Evolutionary conservation across 2,329 filamentous ascomycete species (phyloP), one percentile per base, ranked within the genome.

Genomic region (Chaetomium sp.): DNA sequence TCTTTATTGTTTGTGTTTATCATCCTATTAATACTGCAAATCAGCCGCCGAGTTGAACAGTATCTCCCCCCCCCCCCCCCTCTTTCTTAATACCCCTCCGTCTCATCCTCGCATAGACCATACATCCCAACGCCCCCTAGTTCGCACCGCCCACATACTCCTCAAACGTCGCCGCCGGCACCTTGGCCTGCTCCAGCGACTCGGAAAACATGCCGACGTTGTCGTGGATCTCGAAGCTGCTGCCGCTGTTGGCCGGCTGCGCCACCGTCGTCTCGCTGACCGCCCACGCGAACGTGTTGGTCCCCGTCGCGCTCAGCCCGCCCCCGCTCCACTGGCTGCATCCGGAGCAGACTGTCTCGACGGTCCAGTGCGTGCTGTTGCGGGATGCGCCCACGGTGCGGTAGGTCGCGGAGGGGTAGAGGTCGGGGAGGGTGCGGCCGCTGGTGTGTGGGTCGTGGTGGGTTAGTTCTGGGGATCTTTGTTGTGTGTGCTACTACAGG

Each of bases 281-380:
- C 8, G 69, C 70, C 69, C 69, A 70, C 13, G 68, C 69, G 58
- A 70, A 71, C 3, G 61, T 65, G 38, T 66, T 63, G 13, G 57
- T 53, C 12, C 60, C 59, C n/a, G 35, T 63, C 19, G 64, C 45
- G 58, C 64, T 64, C 27, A 69, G 57, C 21, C 51, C 31, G 19
- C 68, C 63, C 50, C 65, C 64, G 45, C n/a, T 65, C 69, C 70
- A 71, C 25, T 47, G 60, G 63, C 63, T 67, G 67, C 67, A 71
- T 23, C 70, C 69, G 23, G 66, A 62, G 62, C 70, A 71, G 49
- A 65, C 68, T 8, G 69, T 67, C 56, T 70, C 69, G 58, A 69
- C 63, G 8, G 64, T 60, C 70, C 69, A 71, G 62, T 71, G 70
- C n/a, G 70, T 71, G 8, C 50, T 16, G 65, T 73, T 74, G 25